A percentile compares a stretch with the other conserved stretches of the same genome.
Evolutionary conservation across 345 rosid genomes (phyloP).

Genomic region (Moricandia arvensis): DNA sequence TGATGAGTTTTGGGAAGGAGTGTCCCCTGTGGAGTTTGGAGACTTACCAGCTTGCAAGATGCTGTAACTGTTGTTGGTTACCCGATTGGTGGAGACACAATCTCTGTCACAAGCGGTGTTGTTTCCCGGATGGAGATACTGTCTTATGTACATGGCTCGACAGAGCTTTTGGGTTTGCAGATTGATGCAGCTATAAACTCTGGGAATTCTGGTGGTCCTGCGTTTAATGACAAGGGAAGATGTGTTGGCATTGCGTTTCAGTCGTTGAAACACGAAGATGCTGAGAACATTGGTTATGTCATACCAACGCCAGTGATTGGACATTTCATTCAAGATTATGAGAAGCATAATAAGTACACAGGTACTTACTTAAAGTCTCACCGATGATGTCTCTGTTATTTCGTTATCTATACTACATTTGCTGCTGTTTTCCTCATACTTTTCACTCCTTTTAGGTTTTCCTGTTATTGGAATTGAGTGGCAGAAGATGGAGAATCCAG

Average conservation of each 20-base stretch:
- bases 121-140: conserved; percentile 90
- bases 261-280: conserved; percentile 91
- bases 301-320: conserved; percentile 91
- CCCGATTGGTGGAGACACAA: conserved; percentile 94
- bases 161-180: conserved; percentile 95
- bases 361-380: conserved; percentile 39
- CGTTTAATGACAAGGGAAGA: conserved; percentile 83
- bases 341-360: conserved; percentile 82
- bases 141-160: conserved; percentile 88
- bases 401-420: neutral
- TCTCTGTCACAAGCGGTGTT: conserved; percentile 96
- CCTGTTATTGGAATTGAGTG: conserved; percentile 95
- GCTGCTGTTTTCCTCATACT: neutral
- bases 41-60: conserved; percentile 90
- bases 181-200: conserved; percentile 97
- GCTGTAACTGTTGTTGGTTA: conserved; percentile 98
- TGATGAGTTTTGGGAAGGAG: conserved; percentile 96
- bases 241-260: conserved; percentile 99
- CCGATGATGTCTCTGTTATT: neutral
- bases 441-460: conserved; percentile 51
- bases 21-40: conserved; percentile 83
- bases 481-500: conserved; percentile 99
- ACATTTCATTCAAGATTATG: conserved; percentile 86
- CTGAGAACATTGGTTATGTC: conserved; percentile 89
- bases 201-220: conserved; percentile 99